These are phyloP conservation scores for Haematococcus lacustris DNA, from an alignment of 139 green algal genomes.

Conservation along the genomic window DNA sequence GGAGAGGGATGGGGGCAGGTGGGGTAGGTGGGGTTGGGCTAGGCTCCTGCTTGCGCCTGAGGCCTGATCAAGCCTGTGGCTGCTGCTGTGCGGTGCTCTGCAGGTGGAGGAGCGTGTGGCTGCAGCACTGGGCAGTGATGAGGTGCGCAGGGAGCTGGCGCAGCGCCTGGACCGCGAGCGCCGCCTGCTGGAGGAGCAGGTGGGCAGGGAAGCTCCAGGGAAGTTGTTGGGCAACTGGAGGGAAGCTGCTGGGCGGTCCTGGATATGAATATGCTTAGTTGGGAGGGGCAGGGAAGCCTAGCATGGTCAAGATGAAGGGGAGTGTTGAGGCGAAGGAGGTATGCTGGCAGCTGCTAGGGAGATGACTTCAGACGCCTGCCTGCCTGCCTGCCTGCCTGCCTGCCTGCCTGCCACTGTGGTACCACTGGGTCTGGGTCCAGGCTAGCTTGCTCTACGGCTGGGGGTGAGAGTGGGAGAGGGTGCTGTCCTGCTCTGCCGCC, in stretches of 20 bases:
- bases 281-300: not conserved
- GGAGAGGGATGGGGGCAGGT: constrained; percentile 20
- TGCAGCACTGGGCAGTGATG: constrained; percentile 35
- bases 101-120: constrained; percentile 35
- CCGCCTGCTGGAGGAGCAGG: constrained; percentile 41
- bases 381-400: not conserved
- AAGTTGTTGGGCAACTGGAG: not conserved
- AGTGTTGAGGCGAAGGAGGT: not conserved
- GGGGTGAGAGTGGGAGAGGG: no score
- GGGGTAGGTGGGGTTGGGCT: not conserved
- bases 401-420: no score
- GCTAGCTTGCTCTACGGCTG: no score
- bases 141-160: constrained; percentile 44
- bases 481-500: no score
- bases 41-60: not conserved
- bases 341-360: not conserved
- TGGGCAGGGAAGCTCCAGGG: not conserved
- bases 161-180: constrained; percentile 39
- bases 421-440: no score
- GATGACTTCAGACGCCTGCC: not conserved
- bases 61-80: not conserved
- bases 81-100: not conserved
- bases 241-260: not conserved
- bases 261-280: not conserved
- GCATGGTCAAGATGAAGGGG: not conserved